Conservation (phyloP, 2,329 filamentous ascomycete genomes). For the Juglanconis juglandina region DNA sequence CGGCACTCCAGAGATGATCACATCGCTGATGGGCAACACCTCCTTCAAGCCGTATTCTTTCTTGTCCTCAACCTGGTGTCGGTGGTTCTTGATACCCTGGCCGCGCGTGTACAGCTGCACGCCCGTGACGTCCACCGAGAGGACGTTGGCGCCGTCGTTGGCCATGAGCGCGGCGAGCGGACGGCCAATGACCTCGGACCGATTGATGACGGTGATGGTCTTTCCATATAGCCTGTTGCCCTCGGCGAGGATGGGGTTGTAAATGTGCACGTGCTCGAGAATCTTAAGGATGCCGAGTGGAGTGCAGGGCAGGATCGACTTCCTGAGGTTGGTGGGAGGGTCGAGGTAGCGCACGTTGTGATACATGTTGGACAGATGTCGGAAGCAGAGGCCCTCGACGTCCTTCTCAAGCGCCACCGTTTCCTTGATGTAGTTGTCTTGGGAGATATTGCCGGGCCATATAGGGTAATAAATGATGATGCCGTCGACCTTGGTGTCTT, state of each 20-base stretch:
- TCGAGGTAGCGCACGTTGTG: slow-evolving; percentile 96
- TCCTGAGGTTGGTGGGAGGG: slow-evolving; percentile 69
- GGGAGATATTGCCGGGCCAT: slow-evolving; percentile 72
- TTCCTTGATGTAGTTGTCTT: slow-evolving; percentile 95
- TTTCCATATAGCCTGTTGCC: slow-evolving; percentile 91
- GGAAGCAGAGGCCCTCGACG: slow-evolving; percentile 90
- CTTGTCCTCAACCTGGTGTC: slow-evolving; percentile 84
- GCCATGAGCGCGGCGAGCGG: slow-evolving; percentile 89
- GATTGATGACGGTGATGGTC: slow-evolving; percentile 94
- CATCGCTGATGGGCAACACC: slow-evolving; percentile 83
- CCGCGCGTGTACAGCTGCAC: slow-evolving; percentile 91
- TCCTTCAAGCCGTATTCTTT: slow-evolving; percentile 76
- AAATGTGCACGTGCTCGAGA: slow-evolving; percentile 90
- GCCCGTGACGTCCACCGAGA: slow-evolving; percentile 88
- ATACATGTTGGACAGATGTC: slow-evolving; percentile 99
- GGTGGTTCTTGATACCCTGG: slow-evolving; percentile 76
- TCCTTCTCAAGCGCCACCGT: slow-evolving; percentile 88
- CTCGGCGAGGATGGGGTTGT: slow-evolving; percentile 89
- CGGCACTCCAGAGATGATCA: slow-evolving; percentile 91
- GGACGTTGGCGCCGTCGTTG: slow-evolving; percentile 93
- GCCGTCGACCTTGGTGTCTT: slow-evolving; percentile 71
- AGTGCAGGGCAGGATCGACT: slow-evolving; percentile 93
- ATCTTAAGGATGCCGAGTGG: slow-evolving; percentile 96
- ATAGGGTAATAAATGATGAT: slow-evolving; percentile 99
- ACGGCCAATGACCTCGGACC: slow-evolving; percentile 90